Evolutionary conservation across 768 basidiomycete species (phyloP), one percentile per base, ranked within the genome.

Genomic region (Amanita thiersii): DNA sequence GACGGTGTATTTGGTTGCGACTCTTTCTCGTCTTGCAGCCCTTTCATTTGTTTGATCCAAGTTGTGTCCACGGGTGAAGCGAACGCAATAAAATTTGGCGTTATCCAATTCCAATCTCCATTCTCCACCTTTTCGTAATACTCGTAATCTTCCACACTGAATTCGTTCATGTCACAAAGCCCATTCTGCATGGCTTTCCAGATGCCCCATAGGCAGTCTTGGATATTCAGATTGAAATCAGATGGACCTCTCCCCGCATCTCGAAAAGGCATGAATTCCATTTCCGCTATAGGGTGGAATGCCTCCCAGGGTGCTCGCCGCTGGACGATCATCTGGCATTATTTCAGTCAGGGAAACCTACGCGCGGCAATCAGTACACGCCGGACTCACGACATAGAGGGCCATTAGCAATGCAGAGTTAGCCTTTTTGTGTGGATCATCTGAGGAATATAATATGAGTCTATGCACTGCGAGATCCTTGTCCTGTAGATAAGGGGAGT

Each of bases 81-180:
- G 52, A 97, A 94, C 8, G 93, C 91, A 52, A 97, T 85, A 54
- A 92, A 91, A 48, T 84, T 75, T 1, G 88, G 87, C 0, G 88
- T 89, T 62, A 91, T 72, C 88, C 88, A 93, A 55, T 94, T 94
- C 86, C 90, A 92, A 59, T 93, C 91, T 10, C 88, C 86, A 54
- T 91, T 90, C 62, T 91, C 89, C 31, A 93, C 91, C 62, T 92
- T 92, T 58, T 97, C 93, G 58, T 92, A 94, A 57, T 69, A 84
- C 59, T 92, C 89, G 57, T 98, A 97, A 48, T 93, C 91, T 47
- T 86, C 84, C 33, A 91, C 77, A 54, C 80, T 86, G 62, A 98
- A 97, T 50, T 88, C 86, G 56, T 90, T 87, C 73, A 94, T 83
- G 52, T 97, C 94, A 62, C 87, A 90, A 1, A 99, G 70, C 9